Evolutionary conservation across 164 flowering plant species (phyloP).

Genomic region (Magnolia officinalis): DNA sequence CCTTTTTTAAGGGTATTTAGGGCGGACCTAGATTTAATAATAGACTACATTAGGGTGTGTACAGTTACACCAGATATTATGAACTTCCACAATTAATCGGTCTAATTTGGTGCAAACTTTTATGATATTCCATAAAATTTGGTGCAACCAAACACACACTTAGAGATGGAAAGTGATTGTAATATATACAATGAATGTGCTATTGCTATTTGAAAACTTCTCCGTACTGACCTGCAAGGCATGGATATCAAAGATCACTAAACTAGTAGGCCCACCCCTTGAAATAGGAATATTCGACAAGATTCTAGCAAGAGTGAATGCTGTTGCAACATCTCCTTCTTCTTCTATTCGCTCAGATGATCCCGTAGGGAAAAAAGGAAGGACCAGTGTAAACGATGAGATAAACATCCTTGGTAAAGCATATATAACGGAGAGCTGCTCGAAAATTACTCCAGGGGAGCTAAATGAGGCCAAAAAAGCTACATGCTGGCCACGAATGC

Average conservation of each 20-base stretch:
- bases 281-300: conserved; percentile 85
- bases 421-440: conserved; percentile 88
- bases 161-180: background rate
- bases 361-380: conserved; percentile 97
- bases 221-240: conserved; percentile 79
- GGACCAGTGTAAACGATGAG: conserved; percentile 87
- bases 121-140: too few species aligned
- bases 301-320: conserved; percentile 88
- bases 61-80: too few species aligned
- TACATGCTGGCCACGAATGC: conserved; percentile 87
- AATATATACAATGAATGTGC: conserved; percentile 2
- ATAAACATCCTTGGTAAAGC: conserved; percentile 85
- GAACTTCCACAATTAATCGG: too few species aligned
- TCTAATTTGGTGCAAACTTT: too few species aligned
- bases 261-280: conserved; percentile 93
- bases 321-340: conserved; percentile 98
- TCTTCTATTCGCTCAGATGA: conserved; percentile 97
- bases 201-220: background rate
- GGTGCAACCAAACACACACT: too few species aligned
- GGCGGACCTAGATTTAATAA: too few species aligned
- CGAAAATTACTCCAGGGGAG: conserved; percentile 91
- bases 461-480: conserved; percentile 98
- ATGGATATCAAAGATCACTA: conserved; percentile 93
- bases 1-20: too few species aligned
- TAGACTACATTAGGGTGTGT: too few species aligned